These are phyloP conservation scores for Ascochyta pisi DNA, from an alignment of 2,329 filamentous ascomycete genomes.

Conservation along the genomic window DNA sequence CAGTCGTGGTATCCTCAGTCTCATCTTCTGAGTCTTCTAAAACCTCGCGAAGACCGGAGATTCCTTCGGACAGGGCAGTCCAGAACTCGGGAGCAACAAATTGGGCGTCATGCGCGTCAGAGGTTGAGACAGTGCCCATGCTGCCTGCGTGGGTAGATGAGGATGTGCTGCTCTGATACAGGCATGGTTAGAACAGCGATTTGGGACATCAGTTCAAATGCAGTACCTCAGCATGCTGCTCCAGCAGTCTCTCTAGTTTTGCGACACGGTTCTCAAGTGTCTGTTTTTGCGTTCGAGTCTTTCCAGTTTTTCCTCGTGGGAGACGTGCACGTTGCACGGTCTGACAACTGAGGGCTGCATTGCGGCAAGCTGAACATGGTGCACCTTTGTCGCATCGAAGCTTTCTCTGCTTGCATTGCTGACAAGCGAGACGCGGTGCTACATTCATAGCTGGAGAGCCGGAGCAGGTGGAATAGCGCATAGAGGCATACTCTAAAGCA, in stretches of 20 bases:
- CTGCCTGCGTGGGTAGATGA: no score
- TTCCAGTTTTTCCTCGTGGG: constrained; percentile 19
- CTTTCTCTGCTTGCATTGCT: constrained; percentile 19
- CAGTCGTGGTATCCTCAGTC: neutral
- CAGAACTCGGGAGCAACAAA: constrained; percentile 21
- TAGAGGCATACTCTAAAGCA: no score
- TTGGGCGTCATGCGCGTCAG: neutral
- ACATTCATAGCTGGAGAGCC: constrained; percentile 1
- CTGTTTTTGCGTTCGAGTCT: neutral
- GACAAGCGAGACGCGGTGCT: constrained; percentile 17
- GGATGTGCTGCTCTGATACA: no score
- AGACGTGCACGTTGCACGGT: constrained; percentile 20
- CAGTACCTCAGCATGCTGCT: neutral
- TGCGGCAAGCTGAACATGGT: constrained; percentile 19
- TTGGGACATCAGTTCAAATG: neutral
- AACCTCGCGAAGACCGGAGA: constrained; percentile 12
- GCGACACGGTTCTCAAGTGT: neutral
- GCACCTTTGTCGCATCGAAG: constrained; percentile 19
- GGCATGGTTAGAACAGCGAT: neutral
- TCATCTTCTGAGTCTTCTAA: constrained; percentile 7
- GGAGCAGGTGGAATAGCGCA: no score
- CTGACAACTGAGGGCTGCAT: constrained; percentile 11
- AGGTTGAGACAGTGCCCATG: no score
- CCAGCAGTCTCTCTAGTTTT: constrained; percentile 1
- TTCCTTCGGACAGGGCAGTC: constrained; percentile 14